Evolutionary conservation across 1,284 basidiomycete species (phyloP), one percentile per base, ranked within the genome.

Genomic region (Cryptococcus floricola): DNA sequence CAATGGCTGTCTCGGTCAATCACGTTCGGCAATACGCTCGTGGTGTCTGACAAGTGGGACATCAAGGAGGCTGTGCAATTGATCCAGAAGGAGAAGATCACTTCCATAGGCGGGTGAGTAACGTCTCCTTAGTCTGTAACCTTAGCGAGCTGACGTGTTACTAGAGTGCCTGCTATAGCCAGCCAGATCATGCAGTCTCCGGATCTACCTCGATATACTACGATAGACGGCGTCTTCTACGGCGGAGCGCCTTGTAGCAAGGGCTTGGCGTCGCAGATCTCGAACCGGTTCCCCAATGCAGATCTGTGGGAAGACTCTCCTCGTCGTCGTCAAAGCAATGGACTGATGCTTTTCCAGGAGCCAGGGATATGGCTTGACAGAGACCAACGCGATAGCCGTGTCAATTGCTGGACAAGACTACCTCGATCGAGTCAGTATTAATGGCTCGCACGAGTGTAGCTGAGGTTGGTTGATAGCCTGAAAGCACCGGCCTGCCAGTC

Each of bases 301-400:
- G 66, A 62, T 47, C 50, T 61, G 67, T 71, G 47, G 59, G 31
- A 3, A 34, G 23, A 23, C 23, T 3, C 23, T 23, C 23, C 23
- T 23, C 23, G 23, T 23, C 23, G 23, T 23, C 23, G 23, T 23
- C 23, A 23, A 23, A 3, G 23, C 23, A 23, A 23, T 23, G 2
- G 23, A 23, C 23, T 23, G 3, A 23, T 2, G 23, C 31, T 2
- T 14, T 44, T 23, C 12, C 31, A 71, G 69, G 19, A 65, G 69
- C 3, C 71, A 74, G 50, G 74, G 70, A 2, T 75, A 73, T 44
- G 74, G 74, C 4, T 58, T 75, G 65, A 72, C 71, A 0, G 74
- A 75, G 63, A 73, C 72, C 4, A 71, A 70, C 23, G 72, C 68
- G 0, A 65, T 69, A 53, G 66, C 68, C n/a, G 68, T 66, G 45